These are phyloP conservation scores for Casuarina cunninghamiana DNA, from an alignment of 306 rosid species.

Conservation along the genomic window DNA sequence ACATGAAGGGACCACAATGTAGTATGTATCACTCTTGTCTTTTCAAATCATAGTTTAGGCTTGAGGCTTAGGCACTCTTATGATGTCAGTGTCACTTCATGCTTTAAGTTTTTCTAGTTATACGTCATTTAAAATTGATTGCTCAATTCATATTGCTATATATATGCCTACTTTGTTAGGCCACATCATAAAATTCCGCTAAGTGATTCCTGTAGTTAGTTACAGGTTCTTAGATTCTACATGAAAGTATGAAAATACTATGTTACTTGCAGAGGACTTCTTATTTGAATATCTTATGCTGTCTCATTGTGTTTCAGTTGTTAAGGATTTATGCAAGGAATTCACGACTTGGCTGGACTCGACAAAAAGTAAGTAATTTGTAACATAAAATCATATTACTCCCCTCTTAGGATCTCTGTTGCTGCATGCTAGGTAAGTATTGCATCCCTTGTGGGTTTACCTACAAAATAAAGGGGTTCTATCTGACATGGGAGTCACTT, in stretches of 20 bases:
- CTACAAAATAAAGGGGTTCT: not conserved
- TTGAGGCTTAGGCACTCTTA: not conserved
- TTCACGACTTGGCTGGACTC: conserved; percentile 73
- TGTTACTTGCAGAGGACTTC: conserved; percentile 27
- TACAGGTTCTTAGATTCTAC: not conserved
- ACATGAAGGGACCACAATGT: not conserved
- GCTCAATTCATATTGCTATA: not conserved
- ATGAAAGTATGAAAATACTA: conserved; percentile 5
- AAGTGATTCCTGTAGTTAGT: not conserved
- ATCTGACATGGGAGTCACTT: not conserved
- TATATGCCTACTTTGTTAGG: not conserved
- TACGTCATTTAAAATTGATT: conserved; percentile 7
- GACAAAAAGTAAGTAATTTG: conserved; percentile 76
- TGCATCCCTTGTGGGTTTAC: not conserved
- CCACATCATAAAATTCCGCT: not conserved
- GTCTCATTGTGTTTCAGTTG: conserved; percentile 51
- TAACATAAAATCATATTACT: not conserved
- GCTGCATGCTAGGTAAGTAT: not conserved
- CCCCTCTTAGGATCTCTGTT: not conserved
- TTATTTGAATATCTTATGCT: conserved; percentile 25
- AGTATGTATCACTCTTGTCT: not conserved
- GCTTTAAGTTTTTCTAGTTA: conserved; percentile 17
- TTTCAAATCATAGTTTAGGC: not conserved
- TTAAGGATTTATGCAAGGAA: conserved; percentile 69
- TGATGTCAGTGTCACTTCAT: not conserved